These are phyloP conservation scores for Aspergillus quadricinctus DNA, from an alignment of 2,329 filamentous ascomycete species.

Conservation along the genomic window DNA sequence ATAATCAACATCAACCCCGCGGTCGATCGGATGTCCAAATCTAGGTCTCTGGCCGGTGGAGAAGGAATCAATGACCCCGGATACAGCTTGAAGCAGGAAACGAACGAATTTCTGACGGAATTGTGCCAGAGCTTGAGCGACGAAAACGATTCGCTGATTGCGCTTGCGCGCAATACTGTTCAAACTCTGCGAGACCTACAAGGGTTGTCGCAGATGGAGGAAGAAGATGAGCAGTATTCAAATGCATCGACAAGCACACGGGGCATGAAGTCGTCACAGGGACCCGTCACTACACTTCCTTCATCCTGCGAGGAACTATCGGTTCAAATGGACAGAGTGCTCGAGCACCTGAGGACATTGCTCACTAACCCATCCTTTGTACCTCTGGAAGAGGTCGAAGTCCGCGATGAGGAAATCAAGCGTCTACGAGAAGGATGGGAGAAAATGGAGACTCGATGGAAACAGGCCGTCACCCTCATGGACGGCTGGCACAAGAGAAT, in stretches of 20 bases:
- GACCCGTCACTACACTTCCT: conserved; percentile 44
- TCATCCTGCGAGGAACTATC: conserved; percentile 65
- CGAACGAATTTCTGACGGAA: conserved; percentile 83
- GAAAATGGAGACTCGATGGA: conserved; percentile 88
- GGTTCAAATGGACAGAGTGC: conserved; percentile 67
- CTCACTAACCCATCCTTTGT: conserved; percentile 96
- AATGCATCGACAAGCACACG: conserved; percentile 20
- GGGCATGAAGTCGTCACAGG: conserved; percentile 18
- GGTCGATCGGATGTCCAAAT: conserved; percentile 30
- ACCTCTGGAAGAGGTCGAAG: conserved; percentile 85
- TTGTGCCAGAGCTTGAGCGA: conserved; percentile 79
- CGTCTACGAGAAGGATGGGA: conserved; percentile 82
- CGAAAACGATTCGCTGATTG: conserved; percentile 81
- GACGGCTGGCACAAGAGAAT: conserved; percentile 86
- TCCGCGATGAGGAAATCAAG: conserved; percentile 87
- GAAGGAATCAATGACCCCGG: conserved; percentile 50
- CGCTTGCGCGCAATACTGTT: conserved; percentile 67
- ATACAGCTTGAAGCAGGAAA: conserved; percentile 76
- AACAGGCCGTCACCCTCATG: conserved; percentile 84
- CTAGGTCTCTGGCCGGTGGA: conserved; percentile 25
- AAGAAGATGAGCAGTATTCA: conserved; percentile 27
- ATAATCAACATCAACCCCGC: conserved; percentile 45
- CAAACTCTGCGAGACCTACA: conserved; percentile 61
- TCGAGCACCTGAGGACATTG: conserved; percentile 76
- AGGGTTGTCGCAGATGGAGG: conserved; percentile 39